These are phyloP conservation scores for Caryopteris hybrid DNA, from an alignment of 305 asterid genomes.

Conservation along the genomic window DNA sequence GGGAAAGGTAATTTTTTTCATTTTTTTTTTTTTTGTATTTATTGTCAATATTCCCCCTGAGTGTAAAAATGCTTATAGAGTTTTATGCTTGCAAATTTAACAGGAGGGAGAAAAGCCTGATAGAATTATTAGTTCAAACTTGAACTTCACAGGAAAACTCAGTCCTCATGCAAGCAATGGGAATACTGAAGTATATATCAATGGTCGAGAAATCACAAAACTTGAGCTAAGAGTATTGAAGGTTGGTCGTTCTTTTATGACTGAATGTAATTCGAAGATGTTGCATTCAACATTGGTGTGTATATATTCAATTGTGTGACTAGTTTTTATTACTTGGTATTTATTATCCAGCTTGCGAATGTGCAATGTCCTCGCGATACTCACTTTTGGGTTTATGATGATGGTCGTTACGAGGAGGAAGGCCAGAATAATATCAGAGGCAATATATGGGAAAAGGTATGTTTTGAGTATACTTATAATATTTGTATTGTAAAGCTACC, in stretches of 20 bases:
- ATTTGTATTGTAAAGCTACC: background rate
- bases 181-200: slow-evolving; percentile 84
- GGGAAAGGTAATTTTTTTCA: slow-evolving; percentile 65
- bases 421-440: slow-evolving; percentile 94
- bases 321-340: slow-evolving; percentile 17
- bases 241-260: slow-evolving; percentile 39
- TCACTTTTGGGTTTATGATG: slow-evolving; percentile 94
- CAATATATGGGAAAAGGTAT: slow-evolving; percentile 93
- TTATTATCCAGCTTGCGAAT: slow-evolving; percentile 62
- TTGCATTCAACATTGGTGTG: background rate
- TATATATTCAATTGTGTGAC: background rate
- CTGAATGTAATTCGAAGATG: background rate
- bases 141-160: slow-evolving; percentile 88
- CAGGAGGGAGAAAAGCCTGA: slow-evolving; percentile 99
- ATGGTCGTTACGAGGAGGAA: slow-evolving; percentile 95
- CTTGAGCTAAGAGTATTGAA: slow-evolving; percentile 79
- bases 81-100: slow-evolving; percentile 17
- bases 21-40: background rate
- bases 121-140: slow-evolving; percentile 78
- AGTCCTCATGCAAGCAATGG: slow-evolving; percentile 92
- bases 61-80: slow-evolving; percentile 17
- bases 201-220: slow-evolving; percentile 94
- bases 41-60: background rate
- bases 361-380: slow-evolving; percentile 97
- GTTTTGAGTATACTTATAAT: background rate